These are phyloP conservation scores for Trametes sp. DNA, from an alignment of 1,284 basidiomycete genomes.

Conservation along the genomic window DNA sequence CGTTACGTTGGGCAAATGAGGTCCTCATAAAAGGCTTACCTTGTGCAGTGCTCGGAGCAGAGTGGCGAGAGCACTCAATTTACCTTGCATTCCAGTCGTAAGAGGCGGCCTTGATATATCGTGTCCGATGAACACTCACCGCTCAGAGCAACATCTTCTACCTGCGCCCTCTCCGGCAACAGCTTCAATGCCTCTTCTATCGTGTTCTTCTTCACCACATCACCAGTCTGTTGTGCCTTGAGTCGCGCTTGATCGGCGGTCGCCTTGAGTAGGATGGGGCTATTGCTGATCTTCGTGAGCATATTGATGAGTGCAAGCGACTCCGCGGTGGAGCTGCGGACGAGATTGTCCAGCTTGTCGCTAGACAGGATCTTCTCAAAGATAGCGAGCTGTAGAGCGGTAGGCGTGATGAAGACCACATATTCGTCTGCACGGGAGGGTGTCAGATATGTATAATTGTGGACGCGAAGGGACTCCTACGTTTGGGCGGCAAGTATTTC, in stretches of 20 bases:
- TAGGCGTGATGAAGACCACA: conserved; percentile 90
- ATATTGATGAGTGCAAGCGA: conserved; percentile 84
- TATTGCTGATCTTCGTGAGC: conserved; percentile 92
- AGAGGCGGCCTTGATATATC: conserved; percentile 10
- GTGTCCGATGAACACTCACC: conserved; percentile 53
- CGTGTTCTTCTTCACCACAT: conserved; percentile 54
- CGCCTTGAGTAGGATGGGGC: conserved; percentile 85
- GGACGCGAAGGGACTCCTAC: conserved; percentile 56
- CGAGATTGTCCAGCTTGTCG: conserved; percentile 69
- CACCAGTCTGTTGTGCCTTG: conserved; percentile 43
- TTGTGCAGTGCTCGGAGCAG: conserved; percentile 74
- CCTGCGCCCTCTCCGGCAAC: conserved; percentile 67
- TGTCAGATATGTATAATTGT: conserved; percentile 14
- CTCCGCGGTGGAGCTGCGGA: conserved; percentile 75
- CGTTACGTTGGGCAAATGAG: not conserved
- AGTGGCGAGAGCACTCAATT: conserved; percentile 79
- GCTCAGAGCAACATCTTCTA: conserved; percentile 79
- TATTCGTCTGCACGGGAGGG: conserved; percentile 79
- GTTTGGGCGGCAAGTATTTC: conserved; percentile 90
- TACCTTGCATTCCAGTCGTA: conserved; percentile 60
- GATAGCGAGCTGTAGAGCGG: conserved; percentile 81
- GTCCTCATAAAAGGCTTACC: conserved; percentile 45
- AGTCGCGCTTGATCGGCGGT: conserved; percentile 67
- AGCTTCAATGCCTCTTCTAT: conserved; percentile 70
- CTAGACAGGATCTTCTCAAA: conserved; percentile 80